phyloP scores from a whole-genome alignment of 805 yeast species.

The Priceomyces haplophilus region DNA sequence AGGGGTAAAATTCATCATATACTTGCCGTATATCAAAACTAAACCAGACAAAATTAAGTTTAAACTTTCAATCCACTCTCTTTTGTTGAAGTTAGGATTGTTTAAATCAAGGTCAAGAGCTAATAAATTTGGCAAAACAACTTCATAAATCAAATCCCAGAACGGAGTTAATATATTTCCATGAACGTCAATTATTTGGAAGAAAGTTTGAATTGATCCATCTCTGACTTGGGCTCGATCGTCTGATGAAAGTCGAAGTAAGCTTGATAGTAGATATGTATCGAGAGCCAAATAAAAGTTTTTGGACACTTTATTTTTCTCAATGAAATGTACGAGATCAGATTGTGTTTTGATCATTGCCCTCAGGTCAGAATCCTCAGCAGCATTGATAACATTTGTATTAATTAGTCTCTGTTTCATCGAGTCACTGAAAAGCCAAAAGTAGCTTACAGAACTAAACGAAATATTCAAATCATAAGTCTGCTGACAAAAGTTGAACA shows the following conservation, averaged over 20 bases:
- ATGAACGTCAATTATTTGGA: slow-evolving; percentile 75
- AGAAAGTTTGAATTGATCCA: slow-evolving; percentile 86
- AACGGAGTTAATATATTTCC: slow-evolving; percentile 48
- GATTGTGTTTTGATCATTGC: slow-evolving; percentile 2
- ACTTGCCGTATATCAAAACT: slow-evolving; percentile 56
- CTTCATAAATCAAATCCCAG: slow-evolving; percentile 67
- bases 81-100: slow-evolving; percentile 22
- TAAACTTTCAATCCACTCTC: slow-evolving; percentile 61
- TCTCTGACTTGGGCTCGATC: slow-evolving; percentile 77
- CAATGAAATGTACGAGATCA: slow-evolving; percentile 11
- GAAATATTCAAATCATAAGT: slow-evolving; percentile 76
- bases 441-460: slow-evolving; percentile 85
- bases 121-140: slow-evolving; percentile 56
- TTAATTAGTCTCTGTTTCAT: slow-evolving; percentile 23
- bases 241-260: slow-evolving; percentile 65
- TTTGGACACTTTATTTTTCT: slow-evolving; percentile 5
- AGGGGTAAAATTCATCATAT: slow-evolving; percentile 38
- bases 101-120: slow-evolving; percentile 24
- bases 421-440: slow-evolving; percentile 88
- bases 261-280: slow-evolving; percentile 51
- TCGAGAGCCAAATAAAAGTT: slow-evolving; percentile 16
- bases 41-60: slow-evolving; percentile 63
- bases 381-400: neutral
- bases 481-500: slow-evolving; percentile 71
- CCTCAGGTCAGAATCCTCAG: neutral